A percentile compares a stretch with the other conserved stretches of the same genome.
Evolutionary conservation across 2,329 filamentous ascomycete species (phyloP).

Genomic region (Talaromyces atroroseus): DNA sequence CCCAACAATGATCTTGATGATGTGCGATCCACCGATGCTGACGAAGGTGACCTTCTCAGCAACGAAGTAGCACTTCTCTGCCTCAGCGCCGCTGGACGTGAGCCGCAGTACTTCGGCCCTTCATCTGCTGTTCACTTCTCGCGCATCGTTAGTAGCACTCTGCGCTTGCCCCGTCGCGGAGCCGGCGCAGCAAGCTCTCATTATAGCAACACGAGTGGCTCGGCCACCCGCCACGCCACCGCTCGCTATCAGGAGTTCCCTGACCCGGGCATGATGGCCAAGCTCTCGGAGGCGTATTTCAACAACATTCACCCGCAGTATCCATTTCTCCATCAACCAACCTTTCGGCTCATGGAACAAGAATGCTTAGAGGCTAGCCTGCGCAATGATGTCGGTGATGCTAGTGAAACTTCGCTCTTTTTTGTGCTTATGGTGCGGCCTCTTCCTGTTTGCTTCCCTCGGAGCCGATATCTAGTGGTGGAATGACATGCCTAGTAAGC

Average conservation of each 20-base stretch:
- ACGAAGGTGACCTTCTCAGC: constrained; percentile 8
- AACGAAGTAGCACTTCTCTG: constrained; percentile 28
- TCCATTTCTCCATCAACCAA: constrained; percentile 34
- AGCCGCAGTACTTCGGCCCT: constrained; percentile 35
- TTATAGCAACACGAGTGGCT: constrained; percentile 6
- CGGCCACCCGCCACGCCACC: background rate
- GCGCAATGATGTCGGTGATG: constrained; percentile 4
- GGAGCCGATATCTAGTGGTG: background rate
- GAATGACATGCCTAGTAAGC: background rate
- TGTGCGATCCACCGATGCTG: constrained; percentile 17
- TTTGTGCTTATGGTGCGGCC: constrained; percentile 14
- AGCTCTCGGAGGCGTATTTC: constrained; percentile 32
- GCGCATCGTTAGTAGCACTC: constrained; percentile 16
- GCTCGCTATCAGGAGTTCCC: constrained; percentile 15
- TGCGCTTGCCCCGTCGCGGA: constrained; percentile 16
- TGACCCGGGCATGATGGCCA: constrained; percentile 11
- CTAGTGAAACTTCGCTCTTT: constrained; percentile 9
- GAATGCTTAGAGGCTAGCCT: constrained; percentile 17
- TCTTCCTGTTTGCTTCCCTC: background rate
- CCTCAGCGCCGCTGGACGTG: constrained; percentile 22
- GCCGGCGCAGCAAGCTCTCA: background rate
- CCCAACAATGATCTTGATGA: constrained; percentile 5
- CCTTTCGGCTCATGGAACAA: constrained; percentile 28
- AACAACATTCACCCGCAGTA: constrained; percentile 36
- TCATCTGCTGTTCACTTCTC: constrained; percentile 31